These are phyloP conservation scores for Xerocomus minutiporus DNA, from an alignment of 1,284 basidiomycete species.

Conservation along the genomic window DNA sequence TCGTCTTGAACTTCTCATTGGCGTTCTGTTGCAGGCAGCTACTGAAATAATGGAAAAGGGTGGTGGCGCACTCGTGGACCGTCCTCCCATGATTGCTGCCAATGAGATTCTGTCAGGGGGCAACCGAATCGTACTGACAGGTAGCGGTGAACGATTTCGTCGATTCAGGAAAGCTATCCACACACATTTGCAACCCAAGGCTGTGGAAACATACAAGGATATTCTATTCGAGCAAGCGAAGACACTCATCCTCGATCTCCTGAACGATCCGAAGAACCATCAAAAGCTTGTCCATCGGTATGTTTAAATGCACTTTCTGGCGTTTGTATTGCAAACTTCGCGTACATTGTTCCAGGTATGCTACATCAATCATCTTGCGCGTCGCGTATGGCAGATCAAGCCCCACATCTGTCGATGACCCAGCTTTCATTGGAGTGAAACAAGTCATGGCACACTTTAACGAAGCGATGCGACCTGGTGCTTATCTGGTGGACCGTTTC, in stretches of 20 bases:
- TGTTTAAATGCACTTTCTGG: neutral
- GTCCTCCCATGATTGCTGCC: slow-evolving; percentile 32
- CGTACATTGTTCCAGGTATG: slow-evolving; percentile 41
- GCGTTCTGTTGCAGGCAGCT: slow-evolving; percentile 20
- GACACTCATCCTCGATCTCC: slow-evolving; percentile 36
- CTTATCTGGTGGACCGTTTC: slow-evolving; percentile 55
- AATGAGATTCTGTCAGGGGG: slow-evolving; percentile 29
- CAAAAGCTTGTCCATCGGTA: slow-evolving; percentile 30
- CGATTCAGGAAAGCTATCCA: slow-evolving; percentile 36
- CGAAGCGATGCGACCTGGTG: slow-evolving; percentile 48
- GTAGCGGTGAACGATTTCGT: slow-evolving; percentile 28
- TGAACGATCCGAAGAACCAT: slow-evolving; percentile 34
- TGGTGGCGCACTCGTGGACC: slow-evolving; percentile 31
- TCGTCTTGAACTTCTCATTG: neutral
- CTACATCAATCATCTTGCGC: slow-evolving; percentile 59
- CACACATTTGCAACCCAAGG: slow-evolving; percentile 36
- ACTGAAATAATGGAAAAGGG: slow-evolving; percentile 39
- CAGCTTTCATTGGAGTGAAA: slow-evolving; percentile 51
- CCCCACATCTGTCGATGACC: slow-evolving; percentile 49
- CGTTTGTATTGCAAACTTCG: neutral
- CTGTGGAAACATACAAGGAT: slow-evolving; percentile 34
- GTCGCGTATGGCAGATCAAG: slow-evolving; percentile 59
- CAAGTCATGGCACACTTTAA: slow-evolving; percentile 48
- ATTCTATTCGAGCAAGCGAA: slow-evolving; percentile 35
- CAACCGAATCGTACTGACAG: slow-evolving; percentile 23